Conservation (phyloP, 2,329 filamentous ascomycete genomes). For the Aureobasidium sp. region DNA sequence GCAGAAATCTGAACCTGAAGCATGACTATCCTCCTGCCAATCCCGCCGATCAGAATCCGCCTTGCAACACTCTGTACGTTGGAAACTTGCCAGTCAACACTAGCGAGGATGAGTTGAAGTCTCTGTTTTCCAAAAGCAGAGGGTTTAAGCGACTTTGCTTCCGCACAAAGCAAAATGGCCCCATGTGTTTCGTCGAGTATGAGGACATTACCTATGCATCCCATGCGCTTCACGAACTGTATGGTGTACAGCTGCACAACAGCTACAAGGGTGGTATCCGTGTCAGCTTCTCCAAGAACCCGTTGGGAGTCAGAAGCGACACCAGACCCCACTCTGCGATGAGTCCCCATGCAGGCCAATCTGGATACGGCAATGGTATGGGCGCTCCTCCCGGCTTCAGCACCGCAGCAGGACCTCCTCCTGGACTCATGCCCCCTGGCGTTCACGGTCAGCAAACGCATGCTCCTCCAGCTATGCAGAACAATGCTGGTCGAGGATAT, state of each 20-base stretch:
- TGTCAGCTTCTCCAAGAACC: constrained; percentile 95
- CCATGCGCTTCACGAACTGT: constrained; percentile 81
- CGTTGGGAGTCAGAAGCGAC: constrained; percentile 77
- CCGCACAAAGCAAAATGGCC: constrained; percentile 87
- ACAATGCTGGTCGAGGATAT: background rate
- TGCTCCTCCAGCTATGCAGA: background rate
- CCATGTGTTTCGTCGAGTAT: constrained; percentile 99
- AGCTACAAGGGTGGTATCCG: constrained; percentile 92
- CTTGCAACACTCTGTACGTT: constrained; percentile 96
- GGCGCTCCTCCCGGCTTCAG: constrained; percentile 38
- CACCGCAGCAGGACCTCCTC: constrained; percentile 55
- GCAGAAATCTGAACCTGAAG: constrained; percentile 44
- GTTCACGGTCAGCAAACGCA: constrained; percentile 32
- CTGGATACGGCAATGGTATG: constrained; percentile 57
- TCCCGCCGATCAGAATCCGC: constrained; percentile 90
- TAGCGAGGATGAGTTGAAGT: constrained; percentile 90
- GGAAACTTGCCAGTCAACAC: constrained; percentile 93
- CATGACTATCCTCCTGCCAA: constrained; percentile 75
- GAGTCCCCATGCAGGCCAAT: constrained; percentile 36
- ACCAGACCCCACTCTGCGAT: background rate
- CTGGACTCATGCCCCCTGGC: constrained; percentile 62
- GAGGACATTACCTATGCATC: constrained; percentile 89
- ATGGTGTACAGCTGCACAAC: constrained; percentile 79
- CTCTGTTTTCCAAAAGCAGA: constrained; percentile 83
- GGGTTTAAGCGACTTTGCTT: constrained; percentile 95